Base-by-base conservation (phyloP, 768 basidiomycete genomes). In the Dacryopinax primogenitus region DNA sequence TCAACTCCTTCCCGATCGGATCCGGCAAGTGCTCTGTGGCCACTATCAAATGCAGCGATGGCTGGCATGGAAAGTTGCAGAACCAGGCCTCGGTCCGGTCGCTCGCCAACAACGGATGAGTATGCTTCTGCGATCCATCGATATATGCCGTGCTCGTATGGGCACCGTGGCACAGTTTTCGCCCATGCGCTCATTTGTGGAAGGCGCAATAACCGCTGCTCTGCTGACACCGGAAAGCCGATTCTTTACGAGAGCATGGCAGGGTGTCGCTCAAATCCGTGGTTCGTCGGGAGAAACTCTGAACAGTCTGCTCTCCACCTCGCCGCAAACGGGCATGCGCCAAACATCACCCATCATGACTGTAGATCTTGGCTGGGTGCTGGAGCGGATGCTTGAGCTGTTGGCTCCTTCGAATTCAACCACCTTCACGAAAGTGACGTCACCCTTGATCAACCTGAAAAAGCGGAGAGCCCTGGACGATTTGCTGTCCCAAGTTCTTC, bases 321-420 rank as follows among this genome's bases (percentile, higher is more conserved):
- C 45, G 23, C 45, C 45, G 11, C 45, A 47, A 26, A 9, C 45
- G 13, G 45, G 13, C 7, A 7, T 47, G 11, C 61, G 73, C 26
- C 39, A 23, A 45, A 77, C 11, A 74, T 79, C 18, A 71, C 76
- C 13, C 33, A 76, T 81, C 4, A 75, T 90, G 47, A 83, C 85
- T 2, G 81, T 87, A 16, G 90, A 92, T 71, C 82, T 90, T 68
- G 88, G 87, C 11, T 92, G 90, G 89, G 75, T 91, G 37, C 72
- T 92, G 65, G 90, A 92, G 72, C 82, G 88, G 45, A 82, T 92
- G 74, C 75, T 92, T 35, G 90, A 92, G 72, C 78, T 92, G 58
- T 82, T 91, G 66, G 84, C 85, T 30, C 80, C 84, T 63, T 85
- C 88, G 2, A 88, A 92, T 72, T 78, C 84, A 16, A 74, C 89